Percentiles rank a stretch among this genome's conserved stretches.
phyloP scores from a whole-genome alignment of 2,329 filamentous ascomycete genomes.

The Remersonia thermophila region DNA sequence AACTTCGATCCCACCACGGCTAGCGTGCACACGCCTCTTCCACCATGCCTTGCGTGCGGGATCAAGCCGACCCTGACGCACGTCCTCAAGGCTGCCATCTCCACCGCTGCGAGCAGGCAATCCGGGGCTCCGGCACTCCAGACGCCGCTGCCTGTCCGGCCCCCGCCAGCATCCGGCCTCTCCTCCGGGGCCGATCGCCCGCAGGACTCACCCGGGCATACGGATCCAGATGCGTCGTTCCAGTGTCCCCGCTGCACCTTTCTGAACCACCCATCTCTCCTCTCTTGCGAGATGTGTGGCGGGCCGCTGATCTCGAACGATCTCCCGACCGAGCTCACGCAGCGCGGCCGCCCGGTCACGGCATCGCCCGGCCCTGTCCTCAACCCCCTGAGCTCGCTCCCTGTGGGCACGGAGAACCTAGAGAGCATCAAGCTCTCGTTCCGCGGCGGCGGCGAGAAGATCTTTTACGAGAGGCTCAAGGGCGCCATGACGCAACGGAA shows the following conservation, averaged over 20 bases:
- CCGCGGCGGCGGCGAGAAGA: slow-evolving; percentile 73
- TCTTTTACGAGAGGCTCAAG: slow-evolving; percentile 82
- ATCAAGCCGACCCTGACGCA: slow-evolving; percentile 80
- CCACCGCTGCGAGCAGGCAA: slow-evolving; percentile 51
- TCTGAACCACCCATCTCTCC: slow-evolving; percentile 75
- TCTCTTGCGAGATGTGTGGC: slow-evolving; percentile 83
- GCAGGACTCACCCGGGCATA: slow-evolving; percentile 9
- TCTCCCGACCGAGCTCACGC: slow-evolving; percentile 27
- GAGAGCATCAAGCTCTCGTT: slow-evolving; percentile 89
- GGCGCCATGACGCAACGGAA: slow-evolving; percentile 82
- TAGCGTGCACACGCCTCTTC: slow-evolving; percentile 64
- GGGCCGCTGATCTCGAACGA: slow-evolving; percentile 53
- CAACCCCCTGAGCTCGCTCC: slow-evolving; percentile 20
- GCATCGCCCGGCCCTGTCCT: slow-evolving; percentile 72
- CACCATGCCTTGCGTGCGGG: slow-evolving; percentile 83
- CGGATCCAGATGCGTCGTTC: slow-evolving; percentile 32
- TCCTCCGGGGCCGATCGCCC: slow-evolving; percentile 6
- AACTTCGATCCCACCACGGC: slow-evolving; percentile 84
- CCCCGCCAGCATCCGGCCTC: slow-evolving; percentile 13
- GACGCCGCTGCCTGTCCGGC: slow-evolving; percentile 22
- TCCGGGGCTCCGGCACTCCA: slow-evolving; percentile 15
- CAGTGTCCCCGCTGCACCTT: slow-evolving; percentile 87
- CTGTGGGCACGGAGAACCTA: slow-evolving; percentile 39
- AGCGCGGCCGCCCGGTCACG: slow-evolving; percentile 34
- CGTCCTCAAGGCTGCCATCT: slow-evolving; percentile 76